A percentile compares a stretch with the other conserved stretches of the same genome.
phyloP scores from a whole-genome alignment of 2,329 filamentous ascomycete genomes.

The Diaporthe eres region DNA sequence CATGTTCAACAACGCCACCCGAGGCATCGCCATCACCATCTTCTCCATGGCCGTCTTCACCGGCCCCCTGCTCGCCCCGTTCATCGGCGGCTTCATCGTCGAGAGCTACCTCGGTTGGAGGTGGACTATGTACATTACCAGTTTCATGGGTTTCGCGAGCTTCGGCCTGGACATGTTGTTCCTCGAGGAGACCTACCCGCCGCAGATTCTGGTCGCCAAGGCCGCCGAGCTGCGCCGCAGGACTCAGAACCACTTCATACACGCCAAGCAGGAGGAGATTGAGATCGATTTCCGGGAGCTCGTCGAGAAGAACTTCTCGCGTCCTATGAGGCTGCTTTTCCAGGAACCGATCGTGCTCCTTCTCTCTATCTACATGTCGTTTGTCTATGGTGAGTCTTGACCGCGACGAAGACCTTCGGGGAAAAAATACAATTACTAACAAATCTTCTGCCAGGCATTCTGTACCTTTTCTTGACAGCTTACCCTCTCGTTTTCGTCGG shows the following conservation, averaged over 20 bases:
- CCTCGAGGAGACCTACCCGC: slow-evolving; percentile 79
- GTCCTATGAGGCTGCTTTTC: slow-evolving; percentile 75
- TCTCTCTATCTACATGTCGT: slow-evolving; percentile 80
- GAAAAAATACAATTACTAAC: neutral
- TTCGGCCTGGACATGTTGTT: slow-evolving; percentile 73
- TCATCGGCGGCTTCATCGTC: slow-evolving; percentile 78
- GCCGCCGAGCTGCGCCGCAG: slow-evolving; percentile 73
- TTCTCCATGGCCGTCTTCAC: slow-evolving; percentile 76
- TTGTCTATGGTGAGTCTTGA: slow-evolving; percentile 72
- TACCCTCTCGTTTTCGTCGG: slow-evolving; percentile 85
- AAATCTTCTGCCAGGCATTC: slow-evolving; percentile 58
- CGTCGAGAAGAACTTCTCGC: slow-evolving; percentile 75
- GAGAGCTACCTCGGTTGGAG: slow-evolving; percentile 77
- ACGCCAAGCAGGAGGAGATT: slow-evolving; percentile 80
- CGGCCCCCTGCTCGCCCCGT: slow-evolving; percentile 76
- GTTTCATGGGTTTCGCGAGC: slow-evolving; percentile 74
- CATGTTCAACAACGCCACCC: slow-evolving; percentile 76
- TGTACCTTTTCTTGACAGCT: slow-evolving; percentile 89
- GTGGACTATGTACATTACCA: slow-evolving; percentile 77
- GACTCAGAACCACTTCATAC: slow-evolving; percentile 79
- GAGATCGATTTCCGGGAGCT: slow-evolving; percentile 76
- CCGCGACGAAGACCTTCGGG: slow-evolving; percentile 12
- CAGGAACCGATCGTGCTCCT: slow-evolving; percentile 78
- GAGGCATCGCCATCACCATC: slow-evolving; percentile 70
- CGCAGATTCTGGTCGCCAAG: slow-evolving; percentile 73